phyloP scores from a whole-genome alignment of 2,329 filamentous ascomycete species.

The Knufia fluminis region DNA sequence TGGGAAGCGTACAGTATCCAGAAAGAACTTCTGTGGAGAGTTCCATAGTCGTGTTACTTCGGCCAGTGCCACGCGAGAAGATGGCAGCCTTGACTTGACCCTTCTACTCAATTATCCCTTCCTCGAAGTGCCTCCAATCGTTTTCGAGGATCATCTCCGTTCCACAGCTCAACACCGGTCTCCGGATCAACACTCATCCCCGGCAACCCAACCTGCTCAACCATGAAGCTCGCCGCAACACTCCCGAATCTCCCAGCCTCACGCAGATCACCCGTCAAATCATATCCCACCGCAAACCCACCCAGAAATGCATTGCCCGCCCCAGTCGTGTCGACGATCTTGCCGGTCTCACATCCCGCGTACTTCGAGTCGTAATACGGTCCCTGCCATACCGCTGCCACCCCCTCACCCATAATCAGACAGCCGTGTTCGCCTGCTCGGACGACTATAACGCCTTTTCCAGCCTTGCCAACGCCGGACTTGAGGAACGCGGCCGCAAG shows the following conservation, averaged over 20 bases:
- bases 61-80: too few species aligned
- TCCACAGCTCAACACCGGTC: not conserved
- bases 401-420: not conserved
- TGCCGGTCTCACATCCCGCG: not conserved
- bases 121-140: not conserved
- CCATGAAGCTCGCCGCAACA: not conserved
- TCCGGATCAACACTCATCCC: not conserved
- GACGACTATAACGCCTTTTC: not conserved
- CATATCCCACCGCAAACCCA: slow-evolving; percentile 25
- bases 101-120: too few species aligned
- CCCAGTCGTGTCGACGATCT: slow-evolving; percentile 30
- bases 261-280: slow-evolving; percentile 18
- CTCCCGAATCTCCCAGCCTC: slow-evolving; percentile 14
- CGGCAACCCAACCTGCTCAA: not conserved
- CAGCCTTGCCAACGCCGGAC: not conserved
- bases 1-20: too few species aligned
- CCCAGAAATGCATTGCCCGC: slow-evolving; percentile 32
- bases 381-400: slow-evolving; percentile 6
- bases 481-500: not conserved
- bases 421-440: not conserved
- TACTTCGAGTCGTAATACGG: slow-evolving; percentile 21
- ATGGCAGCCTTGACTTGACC: too few species aligned
- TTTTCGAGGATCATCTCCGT: not conserved
- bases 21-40: too few species aligned
- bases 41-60: too few species aligned